A percentile compares a stretch with the other conserved stretches of the same genome.
These are phyloP conservation scores for Candida montana DNA, from an alignment of 805 yeast species.

Conservation along the genomic window DNA sequence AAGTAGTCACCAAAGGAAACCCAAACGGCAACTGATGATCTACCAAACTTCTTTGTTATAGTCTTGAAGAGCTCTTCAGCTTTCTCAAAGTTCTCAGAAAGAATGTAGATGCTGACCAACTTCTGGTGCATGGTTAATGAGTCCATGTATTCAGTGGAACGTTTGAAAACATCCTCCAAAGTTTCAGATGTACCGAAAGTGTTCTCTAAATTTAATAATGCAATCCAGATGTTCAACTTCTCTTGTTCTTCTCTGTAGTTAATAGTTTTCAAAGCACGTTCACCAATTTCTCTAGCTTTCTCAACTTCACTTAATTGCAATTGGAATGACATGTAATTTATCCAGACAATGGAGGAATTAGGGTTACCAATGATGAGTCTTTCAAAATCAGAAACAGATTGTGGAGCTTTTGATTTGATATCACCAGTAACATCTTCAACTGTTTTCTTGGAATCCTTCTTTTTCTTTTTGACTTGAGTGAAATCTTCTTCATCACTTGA, in stretches of 20 bases:
- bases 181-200: slow-evolving; percentile 86
- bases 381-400: slow-evolving; percentile 88
- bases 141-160: slow-evolving; percentile 90
- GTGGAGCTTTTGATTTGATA: slow-evolving; percentile 79
- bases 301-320: slow-evolving; percentile 90
- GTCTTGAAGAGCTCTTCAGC: slow-evolving; percentile 65
- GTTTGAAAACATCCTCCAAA: slow-evolving; percentile 72
- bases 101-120: slow-evolving; percentile 65
- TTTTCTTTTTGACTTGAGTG: slow-evolving; percentile 40
- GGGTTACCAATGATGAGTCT: slow-evolving; percentile 89
- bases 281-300: slow-evolving; percentile 89
- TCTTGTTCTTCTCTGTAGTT: slow-evolving; percentile 89
- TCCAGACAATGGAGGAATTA: slow-evolving; percentile 90
- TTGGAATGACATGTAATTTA: slow-evolving; percentile 98
- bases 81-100: slow-evolving; percentile 64
- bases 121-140: slow-evolving; percentile 75
- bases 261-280: slow-evolving; percentile 87
- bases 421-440: slow-evolving; percentile 83
- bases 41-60: slow-evolving; percentile 77
- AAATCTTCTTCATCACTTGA: slow-evolving; percentile 45
- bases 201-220: slow-evolving; percentile 87
- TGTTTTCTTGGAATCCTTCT: slow-evolving; percentile 34
- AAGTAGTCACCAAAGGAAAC: slow-evolving; percentile 72
- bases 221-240: slow-evolving; percentile 93
- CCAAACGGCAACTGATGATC: slow-evolving; percentile 68